Conservation (phyloP, 768 basidiomycete species). For the Collybiopsis confluens region DNA sequence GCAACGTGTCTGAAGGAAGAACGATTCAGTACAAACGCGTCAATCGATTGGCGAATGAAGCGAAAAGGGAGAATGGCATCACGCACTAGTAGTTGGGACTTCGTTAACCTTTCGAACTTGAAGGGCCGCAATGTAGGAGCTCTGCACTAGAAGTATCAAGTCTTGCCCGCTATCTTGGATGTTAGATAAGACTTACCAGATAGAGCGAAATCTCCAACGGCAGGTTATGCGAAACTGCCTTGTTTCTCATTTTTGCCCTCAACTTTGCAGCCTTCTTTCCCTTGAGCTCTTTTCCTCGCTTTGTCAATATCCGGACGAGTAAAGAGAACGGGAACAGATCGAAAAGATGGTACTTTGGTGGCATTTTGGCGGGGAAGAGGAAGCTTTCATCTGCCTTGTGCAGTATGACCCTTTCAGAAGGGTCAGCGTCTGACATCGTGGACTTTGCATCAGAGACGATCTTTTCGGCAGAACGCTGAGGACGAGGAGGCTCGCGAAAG, state of each 20-base stretch:
- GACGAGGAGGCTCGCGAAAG: constrained; percentile 14
- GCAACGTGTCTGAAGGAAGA: constrained; percentile 34
- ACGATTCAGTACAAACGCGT: not conserved
- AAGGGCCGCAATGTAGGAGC: constrained; percentile 60
- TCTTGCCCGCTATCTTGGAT: not conserved
- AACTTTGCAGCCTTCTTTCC: constrained; percentile 60
- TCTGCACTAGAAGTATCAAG: constrained; percentile 30
- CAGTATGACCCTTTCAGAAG: constrained; percentile 29
- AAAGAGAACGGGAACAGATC: constrained; percentile 72
- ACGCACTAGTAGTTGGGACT: constrained; percentile 58
- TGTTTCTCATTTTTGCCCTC: constrained; percentile 44
- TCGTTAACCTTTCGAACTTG: constrained; percentile 54
- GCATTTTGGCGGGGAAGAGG: constrained; percentile 50
- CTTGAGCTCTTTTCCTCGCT: constrained; percentile 44
- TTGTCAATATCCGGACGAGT: constrained; percentile 40
- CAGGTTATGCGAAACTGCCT: constrained; percentile 51
- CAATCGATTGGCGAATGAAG: not conserved
- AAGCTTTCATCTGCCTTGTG: constrained; percentile 38
- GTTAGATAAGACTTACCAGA: constrained; percentile 35
- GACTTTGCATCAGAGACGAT: constrained; percentile 12
- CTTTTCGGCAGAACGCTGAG: constrained; percentile 4
- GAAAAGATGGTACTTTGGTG: constrained; percentile 56
- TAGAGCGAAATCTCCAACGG: constrained; percentile 70
- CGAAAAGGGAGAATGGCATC: not conserved
- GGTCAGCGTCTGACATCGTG: constrained; percentile 8